Conservation (phyloP, 441 rosid genomes). For the Adansonia rubrostipa region DNA sequence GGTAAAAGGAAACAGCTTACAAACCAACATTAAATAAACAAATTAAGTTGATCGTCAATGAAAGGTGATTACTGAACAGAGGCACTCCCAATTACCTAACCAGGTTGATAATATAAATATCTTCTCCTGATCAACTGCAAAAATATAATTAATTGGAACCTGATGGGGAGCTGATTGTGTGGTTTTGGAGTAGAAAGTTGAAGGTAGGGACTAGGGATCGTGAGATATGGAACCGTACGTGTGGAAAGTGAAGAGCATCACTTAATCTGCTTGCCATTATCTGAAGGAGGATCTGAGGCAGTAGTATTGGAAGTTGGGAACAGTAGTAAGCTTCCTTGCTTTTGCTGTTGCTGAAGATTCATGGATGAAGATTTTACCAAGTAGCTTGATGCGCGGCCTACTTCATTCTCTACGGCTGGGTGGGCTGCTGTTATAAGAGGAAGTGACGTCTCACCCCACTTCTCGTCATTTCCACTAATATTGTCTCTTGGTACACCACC, state of each 20-base stretch:
- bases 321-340: conserved; percentile 23
- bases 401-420: conserved; percentile 14
- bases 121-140: not conserved
- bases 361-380: conserved; percentile 20
- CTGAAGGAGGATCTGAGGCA: conserved; percentile 31
- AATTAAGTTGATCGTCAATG: too few relatives aligned
- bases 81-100: not conserved
- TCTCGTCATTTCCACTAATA: conserved; percentile 18
- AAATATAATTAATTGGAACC: not conserved
- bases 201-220: not conserved
- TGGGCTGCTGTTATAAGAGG: conserved; percentile 15
- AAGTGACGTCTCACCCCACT: conserved; percentile 20
- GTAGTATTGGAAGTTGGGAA: conserved; percentile 30
- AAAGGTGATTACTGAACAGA: too few relatives aligned
- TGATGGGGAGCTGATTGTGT: not conserved
- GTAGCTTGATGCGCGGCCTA: conserved; percentile 25
- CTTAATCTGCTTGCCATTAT: conserved; percentile 12
- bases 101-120: not conserved
- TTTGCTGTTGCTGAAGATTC: conserved; percentile 22
- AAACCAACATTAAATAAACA: not conserved
- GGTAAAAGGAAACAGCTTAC: too few relatives aligned
- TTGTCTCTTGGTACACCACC: not conserved
- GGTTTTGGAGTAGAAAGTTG: not conserved
- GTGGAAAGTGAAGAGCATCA: not conserved
- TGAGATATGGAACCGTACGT: too few relatives aligned